A percentile compares a stretch with the other conserved stretches of the same genome.
Evolutionary conservation across 345 rosid species (phyloP).

Genomic region (Orychophragmus violaceus): DNA sequence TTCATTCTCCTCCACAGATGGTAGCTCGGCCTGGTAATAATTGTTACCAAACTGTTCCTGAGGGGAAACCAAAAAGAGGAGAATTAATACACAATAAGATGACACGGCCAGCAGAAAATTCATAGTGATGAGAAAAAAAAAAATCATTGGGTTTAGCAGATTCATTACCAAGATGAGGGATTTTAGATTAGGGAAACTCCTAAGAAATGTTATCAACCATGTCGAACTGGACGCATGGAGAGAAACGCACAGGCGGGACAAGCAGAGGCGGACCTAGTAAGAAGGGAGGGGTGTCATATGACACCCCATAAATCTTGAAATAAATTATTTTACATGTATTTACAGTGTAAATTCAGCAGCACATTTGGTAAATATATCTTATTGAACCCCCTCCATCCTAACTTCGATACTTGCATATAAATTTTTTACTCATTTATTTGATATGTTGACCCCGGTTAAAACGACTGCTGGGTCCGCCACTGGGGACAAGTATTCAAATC

Average conservation of each 20-base stretch:
- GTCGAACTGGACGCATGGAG: neutral
- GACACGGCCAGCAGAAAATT: neutral
- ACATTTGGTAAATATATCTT: too few relatives aligned
- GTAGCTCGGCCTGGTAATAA: neutral
- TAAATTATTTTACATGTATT: too few relatives aligned
- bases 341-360: too few relatives aligned
- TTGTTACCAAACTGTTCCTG: neutral
- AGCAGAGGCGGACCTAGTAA: too few relatives aligned
- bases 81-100: too few relatives aligned
- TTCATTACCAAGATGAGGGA: neutral
- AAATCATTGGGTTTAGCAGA: neutral
- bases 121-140: neutral
- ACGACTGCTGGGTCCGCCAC: too few relatives aligned
- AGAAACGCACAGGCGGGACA: neutral
- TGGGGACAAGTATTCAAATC: neutral
- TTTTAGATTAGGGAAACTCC: neutral
- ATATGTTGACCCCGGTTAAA: too few relatives aligned
- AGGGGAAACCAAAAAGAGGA: neutral
- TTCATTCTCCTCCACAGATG: neutral
- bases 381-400: too few relatives aligned
- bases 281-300: too few relatives aligned
- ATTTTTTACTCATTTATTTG: too few relatives aligned
- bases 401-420: too few relatives aligned
- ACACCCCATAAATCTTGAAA: too few relatives aligned
- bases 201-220: neutral